Evolutionary conservation across 2,329 filamentous ascomycete genomes (phyloP), one percentile per base, ranked within the genome.

Genomic region (Pestalotiopsis sp.): DNA sequence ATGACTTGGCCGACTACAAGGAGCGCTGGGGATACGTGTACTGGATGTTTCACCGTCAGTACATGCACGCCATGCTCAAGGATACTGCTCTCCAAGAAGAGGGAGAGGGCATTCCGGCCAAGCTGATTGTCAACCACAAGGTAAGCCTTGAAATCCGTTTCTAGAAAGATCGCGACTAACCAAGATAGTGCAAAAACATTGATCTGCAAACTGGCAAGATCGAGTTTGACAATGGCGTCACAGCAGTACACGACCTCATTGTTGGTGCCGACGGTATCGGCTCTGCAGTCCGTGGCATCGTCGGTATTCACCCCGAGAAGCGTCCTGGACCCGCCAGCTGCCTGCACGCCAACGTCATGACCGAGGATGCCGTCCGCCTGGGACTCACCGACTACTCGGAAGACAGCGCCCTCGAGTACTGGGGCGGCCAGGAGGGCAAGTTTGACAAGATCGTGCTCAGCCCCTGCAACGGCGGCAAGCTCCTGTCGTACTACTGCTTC

Each of bases 381-480:
- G 90, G 90, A 2, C 83, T 92, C 0, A 84, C 88, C 39, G 88
- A 92, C 75, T 92, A 91, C 78, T 88, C 88, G 0, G 74, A 84
- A 41, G 77, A 92, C 79, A 82, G 77, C 31, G 90, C 90, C 0
- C 81, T 93, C 0, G 88, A 93, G 77, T 92, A 91, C 81, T 92
- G 90, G 90, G 91, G 91, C 31, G 91, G 91, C 1, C 86, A 89
- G 66, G 87, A 90, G 66, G 81, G 80, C 67, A 88, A 87, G 74
- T 88, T 83, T 83, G 87, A 92, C 78, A 93, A 92, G 83, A 92
- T 93, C 68, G 90, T 92, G 4, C 81, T 92, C 2, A 91, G 89
- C 0, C 89, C 90, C 4, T 92, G 91, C 80, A 90, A 91, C 74
- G 86, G 86, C 25, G 90, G 90, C 66, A 86, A 86, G 70, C 80